Evolutionary conservation across 2,329 filamentous ascomycete species (phyloP).

Genomic region (Conoideocrella luteorostrata): DNA sequence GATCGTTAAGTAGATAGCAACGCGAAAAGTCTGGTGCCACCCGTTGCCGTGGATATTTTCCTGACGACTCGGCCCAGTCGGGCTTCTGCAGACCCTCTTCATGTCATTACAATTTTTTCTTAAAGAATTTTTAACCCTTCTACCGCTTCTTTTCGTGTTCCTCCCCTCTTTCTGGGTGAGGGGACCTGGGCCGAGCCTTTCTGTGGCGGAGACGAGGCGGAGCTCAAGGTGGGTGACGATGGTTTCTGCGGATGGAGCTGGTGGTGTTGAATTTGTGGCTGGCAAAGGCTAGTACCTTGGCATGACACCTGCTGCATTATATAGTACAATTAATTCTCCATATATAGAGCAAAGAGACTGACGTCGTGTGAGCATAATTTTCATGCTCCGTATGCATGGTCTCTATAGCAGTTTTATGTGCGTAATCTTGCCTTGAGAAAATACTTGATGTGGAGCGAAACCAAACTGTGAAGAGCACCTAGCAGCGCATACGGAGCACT

Average conservation of each 20-base stretch:
- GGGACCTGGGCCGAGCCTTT: background rate
- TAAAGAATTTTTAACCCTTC: background rate
- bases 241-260: conserved; percentile 4
- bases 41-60: background rate
- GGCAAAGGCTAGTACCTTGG: too few relatives aligned
- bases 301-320: too few relatives aligned
- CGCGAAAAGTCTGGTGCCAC: background rate
- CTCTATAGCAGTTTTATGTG: too few relatives aligned
- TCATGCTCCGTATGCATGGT: too few relatives aligned
- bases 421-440: too few relatives aligned
- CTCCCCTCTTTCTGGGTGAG: background rate
- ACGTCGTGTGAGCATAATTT: too few relatives aligned
- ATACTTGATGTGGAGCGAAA: too few relatives aligned
- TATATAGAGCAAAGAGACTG: too few relatives aligned
- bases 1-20: background rate
- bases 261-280: too few relatives aligned
- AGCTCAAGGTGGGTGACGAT: conserved; percentile 7
- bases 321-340: too few relatives aligned
- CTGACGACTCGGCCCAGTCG: background rate
- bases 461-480: too few relatives aligned
- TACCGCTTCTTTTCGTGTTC: background rate
- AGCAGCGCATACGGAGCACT: too few relatives aligned
- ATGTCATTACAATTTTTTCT: background rate
- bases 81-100: background rate
- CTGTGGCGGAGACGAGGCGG: conserved; percentile 6